phyloP scores from a whole-genome alignment of 2,329 filamentous ascomycete genomes.

The Alternaria postmessia region DNA sequence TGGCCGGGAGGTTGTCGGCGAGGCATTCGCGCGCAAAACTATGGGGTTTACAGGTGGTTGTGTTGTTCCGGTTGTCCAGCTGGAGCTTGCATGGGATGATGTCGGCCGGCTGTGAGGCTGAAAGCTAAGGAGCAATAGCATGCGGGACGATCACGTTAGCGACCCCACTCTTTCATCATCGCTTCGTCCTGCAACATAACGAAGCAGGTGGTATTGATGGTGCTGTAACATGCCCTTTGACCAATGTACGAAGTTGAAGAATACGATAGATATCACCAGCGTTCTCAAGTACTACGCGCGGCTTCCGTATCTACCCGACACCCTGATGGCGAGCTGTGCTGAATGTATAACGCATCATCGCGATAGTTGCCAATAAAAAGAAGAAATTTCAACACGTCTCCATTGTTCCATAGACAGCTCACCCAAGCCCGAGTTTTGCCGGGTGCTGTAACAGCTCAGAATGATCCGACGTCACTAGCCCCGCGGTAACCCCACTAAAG shows the following conservation, averaged over 20 bases:
- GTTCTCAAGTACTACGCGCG: not conserved
- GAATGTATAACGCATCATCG: not conserved
- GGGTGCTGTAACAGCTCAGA: conserved; percentile 23
- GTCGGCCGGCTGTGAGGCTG: conserved; percentile 26
- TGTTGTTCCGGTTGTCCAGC: not conserved
- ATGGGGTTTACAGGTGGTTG: no score
- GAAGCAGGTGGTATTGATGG: not conserved
- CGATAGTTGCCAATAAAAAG: conserved; percentile 10
- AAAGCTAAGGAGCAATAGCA: conserved; percentile 17
- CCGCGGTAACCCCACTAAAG: conserved; percentile 38
- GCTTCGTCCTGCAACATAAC: not conserved
- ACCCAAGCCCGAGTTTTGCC: conserved; percentile 42
- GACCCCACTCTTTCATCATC: conserved; percentile 11
- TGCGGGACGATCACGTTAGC: conserved; percentile 22
- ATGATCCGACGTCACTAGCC: conserved; percentile 28
- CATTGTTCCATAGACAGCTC: conserved; percentile 31
- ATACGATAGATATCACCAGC: not conserved
- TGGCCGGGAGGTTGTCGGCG: no score
- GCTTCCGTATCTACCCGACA: not conserved
- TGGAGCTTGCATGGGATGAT: conserved; percentile 1
- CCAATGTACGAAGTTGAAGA: not conserved
- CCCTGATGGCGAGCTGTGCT: not conserved
- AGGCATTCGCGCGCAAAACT: no score
- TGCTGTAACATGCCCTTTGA: not conserved
- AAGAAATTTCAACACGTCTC: conserved; percentile 22